Evolutionary conservation across 2,329 filamentous ascomycete species (phyloP).

Genomic region (Camillea tinctor): DNA sequence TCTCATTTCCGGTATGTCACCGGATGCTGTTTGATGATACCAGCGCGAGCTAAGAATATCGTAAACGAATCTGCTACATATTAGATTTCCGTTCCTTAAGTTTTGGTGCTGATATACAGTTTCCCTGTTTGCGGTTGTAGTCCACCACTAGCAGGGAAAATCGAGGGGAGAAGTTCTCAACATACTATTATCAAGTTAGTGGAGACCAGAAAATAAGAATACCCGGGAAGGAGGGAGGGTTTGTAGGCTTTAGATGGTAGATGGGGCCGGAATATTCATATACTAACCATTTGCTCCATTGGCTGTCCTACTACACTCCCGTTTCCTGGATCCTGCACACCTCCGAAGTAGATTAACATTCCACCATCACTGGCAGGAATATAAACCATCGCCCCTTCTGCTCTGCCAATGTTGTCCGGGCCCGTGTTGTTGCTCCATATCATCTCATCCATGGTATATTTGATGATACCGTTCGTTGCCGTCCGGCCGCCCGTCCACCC

Average conservation of each 20-base stretch:
- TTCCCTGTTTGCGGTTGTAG: neutral
- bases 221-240: no score
- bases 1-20: conserved; percentile 50
- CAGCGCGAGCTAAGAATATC: conserved; percentile 59
- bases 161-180: neutral
- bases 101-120: neutral
- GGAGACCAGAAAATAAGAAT: neutral
- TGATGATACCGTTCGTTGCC: conserved; percentile 52
- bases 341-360: conserved; percentile 62
- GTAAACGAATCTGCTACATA: conserved; percentile 45
- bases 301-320: conserved; percentile 45
- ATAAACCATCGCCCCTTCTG: conserved; percentile 60
- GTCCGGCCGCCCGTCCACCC: conserved; percentile 49
- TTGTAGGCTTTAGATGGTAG: neutral
- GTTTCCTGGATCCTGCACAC: conserved; percentile 50
- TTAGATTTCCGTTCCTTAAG: neutral
- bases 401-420: conserved; percentile 51
- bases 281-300: conserved; percentile 44
- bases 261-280: neutral
- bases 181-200: neutral
- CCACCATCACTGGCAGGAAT: conserved; percentile 59
- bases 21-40: conserved; percentile 58
- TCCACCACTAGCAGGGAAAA: neutral
- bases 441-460: conserved; percentile 54
- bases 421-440: conserved; percentile 53